Conservation (phyloP, 1,284 basidiomycete species). For the Cryptococcus sp. region DNA sequence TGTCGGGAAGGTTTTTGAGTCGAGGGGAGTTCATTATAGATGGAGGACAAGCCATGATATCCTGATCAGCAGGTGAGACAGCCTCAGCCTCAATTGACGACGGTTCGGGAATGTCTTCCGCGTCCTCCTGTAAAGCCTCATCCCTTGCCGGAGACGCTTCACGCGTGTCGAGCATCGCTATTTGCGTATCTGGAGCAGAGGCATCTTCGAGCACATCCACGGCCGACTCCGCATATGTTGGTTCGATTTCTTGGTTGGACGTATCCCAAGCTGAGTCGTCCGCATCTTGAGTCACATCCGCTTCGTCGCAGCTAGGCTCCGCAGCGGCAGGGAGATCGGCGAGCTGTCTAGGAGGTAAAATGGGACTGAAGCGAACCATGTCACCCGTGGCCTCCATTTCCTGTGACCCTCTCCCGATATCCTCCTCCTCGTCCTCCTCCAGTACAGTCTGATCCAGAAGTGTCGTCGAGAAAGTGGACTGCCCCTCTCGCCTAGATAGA, state of each 20-base stretch:
- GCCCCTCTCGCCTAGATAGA: conserved; percentile 1
- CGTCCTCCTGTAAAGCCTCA: no score
- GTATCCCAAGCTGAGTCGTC: conserved; percentile 6
- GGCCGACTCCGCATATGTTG: not conserved
- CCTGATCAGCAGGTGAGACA: no score
- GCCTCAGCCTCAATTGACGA: no score
- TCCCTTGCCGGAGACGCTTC: no score
- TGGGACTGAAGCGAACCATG: not conserved
- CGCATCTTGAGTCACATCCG: conserved; percentile 12
- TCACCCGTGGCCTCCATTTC: not conserved
- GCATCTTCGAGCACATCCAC: no score
- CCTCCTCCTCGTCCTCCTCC: conserved; percentile 1
- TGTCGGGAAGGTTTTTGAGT: no score
- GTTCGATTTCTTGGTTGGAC: not conserved
- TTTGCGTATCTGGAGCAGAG: no score
- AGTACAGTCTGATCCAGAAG: not conserved
- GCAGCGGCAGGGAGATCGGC: not conserved
- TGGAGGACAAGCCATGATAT: no score
- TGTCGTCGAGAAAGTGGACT: not conserved
- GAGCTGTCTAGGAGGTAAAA: not conserved
- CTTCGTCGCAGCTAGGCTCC: not conserved
- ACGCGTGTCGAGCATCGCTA: no score
- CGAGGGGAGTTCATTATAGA: no score
- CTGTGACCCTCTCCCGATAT: not conserved
- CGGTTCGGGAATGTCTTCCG: no score